Conservation (phyloP, 176 grass and related monocot genomes). For the Chloris gayana region DNA sequence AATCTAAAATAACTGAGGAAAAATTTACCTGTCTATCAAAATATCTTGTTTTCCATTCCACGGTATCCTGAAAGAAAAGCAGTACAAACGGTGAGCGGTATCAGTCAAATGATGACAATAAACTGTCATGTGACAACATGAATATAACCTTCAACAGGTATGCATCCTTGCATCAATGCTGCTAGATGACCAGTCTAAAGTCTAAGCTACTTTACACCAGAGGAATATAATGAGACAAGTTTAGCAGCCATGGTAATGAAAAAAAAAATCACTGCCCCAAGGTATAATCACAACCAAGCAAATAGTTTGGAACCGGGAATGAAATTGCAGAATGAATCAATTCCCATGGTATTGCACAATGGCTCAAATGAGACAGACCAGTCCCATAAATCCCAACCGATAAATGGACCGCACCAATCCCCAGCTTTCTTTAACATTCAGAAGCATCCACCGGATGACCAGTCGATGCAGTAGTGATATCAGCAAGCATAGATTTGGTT, state of each 20-base stretch:
- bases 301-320: not conserved
- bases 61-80: slow-evolving; percentile 68
- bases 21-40: slow-evolving; percentile 86
- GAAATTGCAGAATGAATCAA: not conserved
- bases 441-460: not conserved
- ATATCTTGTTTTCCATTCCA: slow-evolving; percentile 98
- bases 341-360: not conserved
- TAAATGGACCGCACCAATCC: not conserved
- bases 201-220: not conserved
- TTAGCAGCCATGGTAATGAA: not conserved
- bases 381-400: not conserved
- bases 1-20: slow-evolving; percentile 15
- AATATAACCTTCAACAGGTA: not conserved
- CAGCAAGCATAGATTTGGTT: not conserved
- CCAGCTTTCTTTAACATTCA: not conserved
- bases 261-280: not conserved
- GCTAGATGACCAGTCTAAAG: no score
- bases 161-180: not conserved
- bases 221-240: not conserved
- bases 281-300: slow-evolving; percentile 4
- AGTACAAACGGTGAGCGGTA: slow-evolving; percentile 9
- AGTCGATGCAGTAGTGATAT: not conserved
- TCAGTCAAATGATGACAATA: slow-evolving; percentile 11
- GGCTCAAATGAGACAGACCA: not conserved
- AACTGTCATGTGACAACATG: not conserved